Evolutionary conservation across 2,329 filamentous ascomycete genomes (phyloP).

Genomic region (Leptodontidium sp.): DNA sequence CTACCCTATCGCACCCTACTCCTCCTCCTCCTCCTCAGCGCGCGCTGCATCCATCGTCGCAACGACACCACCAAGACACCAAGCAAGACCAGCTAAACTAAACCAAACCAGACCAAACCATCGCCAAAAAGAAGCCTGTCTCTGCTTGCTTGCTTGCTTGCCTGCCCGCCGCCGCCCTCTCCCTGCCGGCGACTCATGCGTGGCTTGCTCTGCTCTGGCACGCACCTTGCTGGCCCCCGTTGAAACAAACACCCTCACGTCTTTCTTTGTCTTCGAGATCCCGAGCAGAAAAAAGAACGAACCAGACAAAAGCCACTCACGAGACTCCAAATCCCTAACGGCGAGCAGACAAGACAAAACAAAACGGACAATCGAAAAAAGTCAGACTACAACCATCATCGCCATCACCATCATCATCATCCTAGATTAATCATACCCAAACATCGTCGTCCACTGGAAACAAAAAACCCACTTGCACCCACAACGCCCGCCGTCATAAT

Average conservation of each 20-base stretch:
- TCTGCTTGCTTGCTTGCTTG: background rate
- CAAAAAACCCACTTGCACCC: background rate
- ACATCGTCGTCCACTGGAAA: constrained; percentile 12
- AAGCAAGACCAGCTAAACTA: background rate
- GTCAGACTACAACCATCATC: background rate
- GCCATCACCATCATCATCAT: background rate
- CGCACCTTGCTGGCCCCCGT: constrained; percentile 29
- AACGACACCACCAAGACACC: background rate
- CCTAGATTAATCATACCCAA: constrained; percentile 18
- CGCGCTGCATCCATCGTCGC: background rate
- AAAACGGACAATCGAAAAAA: constrained; percentile 14
- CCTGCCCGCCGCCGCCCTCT: background rate
- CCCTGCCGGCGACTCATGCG: constrained; percentile 20
- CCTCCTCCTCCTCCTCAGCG: background rate
- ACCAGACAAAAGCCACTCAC: constrained; percentile 35
- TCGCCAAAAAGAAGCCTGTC: background rate
- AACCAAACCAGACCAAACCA: background rate
- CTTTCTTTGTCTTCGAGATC: constrained; percentile 11
- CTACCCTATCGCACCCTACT: background rate
- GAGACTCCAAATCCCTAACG: constrained; percentile 26
- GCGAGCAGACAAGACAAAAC: constrained; percentile 18
- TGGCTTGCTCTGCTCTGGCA: constrained; percentile 21
- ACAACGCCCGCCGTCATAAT: constrained; percentile 24
- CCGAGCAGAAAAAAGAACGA: constrained; percentile 10
- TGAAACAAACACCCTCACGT: constrained; percentile 20